These are phyloP conservation scores for Globisporangium heterothallicum DNA, from an alignment of 352 stramenopile genomes.

Conservation along the genomic window DNA sequence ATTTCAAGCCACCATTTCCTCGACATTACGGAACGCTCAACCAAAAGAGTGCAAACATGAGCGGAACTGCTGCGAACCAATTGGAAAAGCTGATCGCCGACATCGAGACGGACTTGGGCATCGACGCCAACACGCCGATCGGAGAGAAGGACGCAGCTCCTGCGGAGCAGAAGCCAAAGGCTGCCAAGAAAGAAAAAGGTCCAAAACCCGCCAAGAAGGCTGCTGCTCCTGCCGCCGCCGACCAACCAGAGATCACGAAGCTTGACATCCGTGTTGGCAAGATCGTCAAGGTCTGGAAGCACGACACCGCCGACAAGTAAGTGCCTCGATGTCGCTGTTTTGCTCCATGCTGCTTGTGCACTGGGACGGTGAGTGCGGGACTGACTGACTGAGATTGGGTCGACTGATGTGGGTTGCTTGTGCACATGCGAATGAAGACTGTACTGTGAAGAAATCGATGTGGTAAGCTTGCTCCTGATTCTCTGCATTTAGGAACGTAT, in stretches of 20 bases:
- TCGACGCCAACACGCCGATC: conserved; percentile 60
- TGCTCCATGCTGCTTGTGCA: neutral
- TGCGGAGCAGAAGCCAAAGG: conserved; percentile 25
- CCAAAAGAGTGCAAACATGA: conserved; percentile 24
- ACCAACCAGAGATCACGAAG: conserved; percentile 88
- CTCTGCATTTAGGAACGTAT: too few relatives aligned
- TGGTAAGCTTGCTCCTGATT: conserved; percentile 23
- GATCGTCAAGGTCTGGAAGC: conserved; percentile 91
- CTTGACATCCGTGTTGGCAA: conserved; percentile 89
- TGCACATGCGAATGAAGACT: conserved; percentile 26
- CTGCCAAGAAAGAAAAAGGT: conserved; percentile 26
- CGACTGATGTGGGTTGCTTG: neutral
- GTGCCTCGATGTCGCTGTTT: neutral
- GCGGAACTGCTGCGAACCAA: conserved; percentile 51
- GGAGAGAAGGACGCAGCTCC: conserved; percentile 3
- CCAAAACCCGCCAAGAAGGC: conserved; percentile 30
- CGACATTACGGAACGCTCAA: neutral
- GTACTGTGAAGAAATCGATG: conserved; percentile 91
- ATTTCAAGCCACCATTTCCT: neutral
- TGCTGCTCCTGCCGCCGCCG: conserved; percentile 21
- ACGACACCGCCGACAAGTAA: conserved; percentile 86
- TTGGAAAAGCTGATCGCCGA: conserved; percentile 62
- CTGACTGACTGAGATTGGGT: neutral
- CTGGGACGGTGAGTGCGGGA: neutral
- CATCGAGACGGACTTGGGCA: conserved; percentile 70